Evolutionary conservation across 305 asterid species (phyloP).

Genomic region (Fraxinus velutina): DNA sequence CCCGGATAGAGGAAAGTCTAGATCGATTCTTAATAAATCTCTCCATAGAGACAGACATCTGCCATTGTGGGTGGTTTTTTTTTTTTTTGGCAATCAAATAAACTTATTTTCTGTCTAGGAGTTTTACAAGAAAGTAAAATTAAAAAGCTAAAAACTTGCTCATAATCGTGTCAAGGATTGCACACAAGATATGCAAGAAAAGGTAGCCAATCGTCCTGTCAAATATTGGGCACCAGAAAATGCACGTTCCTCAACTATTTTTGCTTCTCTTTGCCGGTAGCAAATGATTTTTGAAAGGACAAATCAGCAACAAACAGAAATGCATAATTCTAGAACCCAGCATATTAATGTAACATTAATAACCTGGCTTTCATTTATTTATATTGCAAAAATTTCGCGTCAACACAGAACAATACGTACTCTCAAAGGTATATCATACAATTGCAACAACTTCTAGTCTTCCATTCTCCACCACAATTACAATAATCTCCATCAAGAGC

Average conservation of each 20-base stretch:
- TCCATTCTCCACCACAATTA: slow-evolving; percentile 12
- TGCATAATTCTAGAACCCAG: background rate
- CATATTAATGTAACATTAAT: background rate
- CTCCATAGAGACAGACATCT: background rate
- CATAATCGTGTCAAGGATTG: background rate
- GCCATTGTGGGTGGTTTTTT: background rate
- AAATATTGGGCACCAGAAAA: background rate
- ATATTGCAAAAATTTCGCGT: slow-evolving; percentile 25
- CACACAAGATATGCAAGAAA: background rate
- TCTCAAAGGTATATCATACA: background rate
- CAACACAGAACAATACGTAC: slow-evolving; percentile 9
- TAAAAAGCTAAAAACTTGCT: background rate
- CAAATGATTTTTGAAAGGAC: background rate
- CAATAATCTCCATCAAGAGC: slow-evolving; percentile 8
- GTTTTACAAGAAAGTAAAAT: background rate
- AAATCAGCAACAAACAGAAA: background rate
- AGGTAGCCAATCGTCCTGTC: background rate
- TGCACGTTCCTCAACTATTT: background rate
- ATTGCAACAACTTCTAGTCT: slow-evolving; percentile 12
- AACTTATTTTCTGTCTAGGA: background rate
- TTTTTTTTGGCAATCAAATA: background rate
- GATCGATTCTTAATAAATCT: background rate
- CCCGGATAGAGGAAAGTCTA: background rate
- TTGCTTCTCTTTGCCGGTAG: background rate
- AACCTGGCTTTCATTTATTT: background rate